Evolutionary conservation across 805 yeast genomes (phyloP).

Genomic region (Tetrapisispora namnaoensis): DNA sequence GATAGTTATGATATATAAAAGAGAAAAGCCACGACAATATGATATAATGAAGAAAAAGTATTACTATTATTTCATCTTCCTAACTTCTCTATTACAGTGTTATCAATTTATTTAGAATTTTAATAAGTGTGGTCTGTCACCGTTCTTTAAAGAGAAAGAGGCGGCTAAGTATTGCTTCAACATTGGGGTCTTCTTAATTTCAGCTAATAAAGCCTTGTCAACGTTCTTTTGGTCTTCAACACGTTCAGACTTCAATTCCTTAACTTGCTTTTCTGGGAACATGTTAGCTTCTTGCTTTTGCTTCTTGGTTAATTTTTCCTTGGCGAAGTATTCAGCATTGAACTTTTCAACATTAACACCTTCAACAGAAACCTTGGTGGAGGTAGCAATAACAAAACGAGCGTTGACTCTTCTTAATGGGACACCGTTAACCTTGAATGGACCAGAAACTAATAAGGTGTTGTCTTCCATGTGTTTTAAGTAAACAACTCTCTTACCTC

Average conservation of each 20-base stretch:
- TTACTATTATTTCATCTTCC: background rate
- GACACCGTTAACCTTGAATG: conserved; percentile 99
- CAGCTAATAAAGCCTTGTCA: conserved; percentile 84
- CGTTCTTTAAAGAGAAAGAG: conserved; percentile 92
- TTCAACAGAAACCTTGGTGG: conserved; percentile 77
- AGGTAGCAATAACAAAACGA: conserved; percentile 97
- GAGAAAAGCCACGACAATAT: background rate
- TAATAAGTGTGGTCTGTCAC: conserved; percentile 97
- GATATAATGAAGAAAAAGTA: background rate
- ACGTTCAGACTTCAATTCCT: conserved; percentile 89
- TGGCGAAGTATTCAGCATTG: conserved; percentile 91
- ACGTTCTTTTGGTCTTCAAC: conserved; percentile 93
- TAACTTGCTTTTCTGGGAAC: conserved; percentile 70
- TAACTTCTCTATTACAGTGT: background rate
- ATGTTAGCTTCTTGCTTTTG: conserved; percentile 86
- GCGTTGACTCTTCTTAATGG: conserved; percentile 99
- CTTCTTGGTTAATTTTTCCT: conserved; percentile 78
- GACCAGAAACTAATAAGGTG: conserved; percentile 95
- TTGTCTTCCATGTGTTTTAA: conserved; percentile 95
- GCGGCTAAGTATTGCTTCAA: conserved; percentile 94
- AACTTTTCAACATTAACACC: conserved; percentile 82
- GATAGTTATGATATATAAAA: background rate
- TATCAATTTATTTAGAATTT: conserved; percentile 52
- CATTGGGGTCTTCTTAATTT: conserved; percentile 94
- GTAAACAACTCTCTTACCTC: conserved; percentile 99